Conservation (phyloP, 208 protist genomes). For the Dictyostelium gargantuum region DNA sequence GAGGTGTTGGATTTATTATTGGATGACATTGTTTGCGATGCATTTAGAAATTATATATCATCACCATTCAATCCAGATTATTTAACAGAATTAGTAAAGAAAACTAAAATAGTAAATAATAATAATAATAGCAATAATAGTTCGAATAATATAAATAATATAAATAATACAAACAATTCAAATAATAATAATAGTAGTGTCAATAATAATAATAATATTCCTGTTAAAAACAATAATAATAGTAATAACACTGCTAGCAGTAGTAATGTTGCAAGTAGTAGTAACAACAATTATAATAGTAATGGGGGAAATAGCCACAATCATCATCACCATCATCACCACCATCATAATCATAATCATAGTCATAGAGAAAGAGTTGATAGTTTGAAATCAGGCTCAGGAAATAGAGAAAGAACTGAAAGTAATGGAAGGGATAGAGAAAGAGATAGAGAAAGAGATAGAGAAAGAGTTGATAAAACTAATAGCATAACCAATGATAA, state of each 20-base stretch:
- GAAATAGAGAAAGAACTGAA: background rate
- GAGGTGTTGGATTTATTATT: conserved; percentile 21
- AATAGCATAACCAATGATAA: background rate
- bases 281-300: background rate
- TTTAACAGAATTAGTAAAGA: background rate
- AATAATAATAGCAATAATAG: background rate
- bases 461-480: background rate
- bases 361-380: background rate
- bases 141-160: background rate
- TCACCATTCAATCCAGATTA: conserved; percentile 50
- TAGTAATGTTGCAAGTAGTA: background rate
- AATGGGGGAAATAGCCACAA: background rate
- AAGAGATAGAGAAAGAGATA: background rate
- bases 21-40: conserved; percentile 47
- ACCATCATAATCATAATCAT: background rate
- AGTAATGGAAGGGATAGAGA: background rate
- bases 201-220: background rate
- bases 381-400: background rate
- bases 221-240: background rate
- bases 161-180: background rate
- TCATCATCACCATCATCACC: background rate
- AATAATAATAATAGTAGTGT: background rate
- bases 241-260: background rate
- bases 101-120: background rate
- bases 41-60: conserved; percentile 1